Base-by-base conservation (phyloP, 768 basidiomycete species). In the Psilocybe cubensis region DNA sequence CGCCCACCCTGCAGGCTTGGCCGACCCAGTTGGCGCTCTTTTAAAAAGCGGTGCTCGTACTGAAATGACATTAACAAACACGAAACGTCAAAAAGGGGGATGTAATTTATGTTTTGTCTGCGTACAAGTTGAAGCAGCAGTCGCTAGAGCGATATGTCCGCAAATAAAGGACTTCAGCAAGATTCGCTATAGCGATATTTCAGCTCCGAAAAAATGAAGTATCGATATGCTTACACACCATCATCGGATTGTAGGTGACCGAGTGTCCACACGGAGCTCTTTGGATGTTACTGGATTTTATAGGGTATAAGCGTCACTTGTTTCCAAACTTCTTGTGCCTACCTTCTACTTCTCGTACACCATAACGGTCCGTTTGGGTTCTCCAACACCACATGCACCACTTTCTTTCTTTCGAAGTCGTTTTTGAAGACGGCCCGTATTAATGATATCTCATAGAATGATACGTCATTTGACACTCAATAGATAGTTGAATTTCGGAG, bases 1-100 rank as follows among this genome's bases (percentile, higher is more conserved):
- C 12, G 72, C 71, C 76, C 77, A 79, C 29, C 76, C 77, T 3
- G 65, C 44, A 20, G 75, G 77, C 58, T 77, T 79, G 9, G 77
- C 65, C 1, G 73, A 49, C 0, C 75, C 76, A 23, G 72, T 72
- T 17, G 74, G 73, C 20, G 76, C 60, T 41, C 72, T 68, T 29
- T 65, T 55, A 28, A 65, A 76, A 21, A 73, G 50, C 0, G 73
- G 73, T 21, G 70, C 55, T 8, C 65, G 62, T 20, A 76, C 76
- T 78, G 51, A 12, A 38, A 23, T 6, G 2, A 17, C n/a, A 21
- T 3, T 21, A 17, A 18, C 18, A 21, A 4, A n/a, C n/a, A n/a
- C n/a, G n/a, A n/a, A n/a, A n/a, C n/a, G 4, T 21, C 11, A 24
- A 18, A 23, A 0, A 6, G 18, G 24, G n/a, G n/a, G n/a, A n/a